phyloP scores from a whole-genome alignment of 306 rosid species.

The Dicorynia guianensis region DNA sequence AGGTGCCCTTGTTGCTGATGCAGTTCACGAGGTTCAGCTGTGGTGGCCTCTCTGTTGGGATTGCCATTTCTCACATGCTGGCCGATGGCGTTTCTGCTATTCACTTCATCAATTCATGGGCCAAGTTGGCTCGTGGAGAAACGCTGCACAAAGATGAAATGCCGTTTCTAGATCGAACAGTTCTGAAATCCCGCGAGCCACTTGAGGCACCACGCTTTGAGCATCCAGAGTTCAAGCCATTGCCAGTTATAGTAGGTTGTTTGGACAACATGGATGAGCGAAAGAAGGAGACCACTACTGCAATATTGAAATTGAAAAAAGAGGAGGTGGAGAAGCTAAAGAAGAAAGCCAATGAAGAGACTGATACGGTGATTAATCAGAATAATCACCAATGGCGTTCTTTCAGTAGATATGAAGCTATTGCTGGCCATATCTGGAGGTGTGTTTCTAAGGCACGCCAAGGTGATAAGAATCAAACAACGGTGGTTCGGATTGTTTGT shows the following conservation, averaged over 20 bases:
- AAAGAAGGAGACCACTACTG: not conserved
- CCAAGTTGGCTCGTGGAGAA: too few species aligned
- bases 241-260: conserved; percentile 10
- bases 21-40: not conserved
- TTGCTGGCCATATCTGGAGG: conserved; percentile 7
- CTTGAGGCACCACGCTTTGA: too few species aligned
- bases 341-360: conserved; percentile 9
- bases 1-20: not conserved
- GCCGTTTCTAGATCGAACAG: too few species aligned
- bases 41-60: too few species aligned
- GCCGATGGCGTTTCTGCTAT: too few species aligned
- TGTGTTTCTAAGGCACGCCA: not conserved
- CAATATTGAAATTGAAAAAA: not conserved
- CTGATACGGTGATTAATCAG: not conserved
- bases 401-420: not conserved
- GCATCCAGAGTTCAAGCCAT: conserved; percentile 20
- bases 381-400: not conserved
- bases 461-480: not conserved
- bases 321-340: conserved; percentile 31
- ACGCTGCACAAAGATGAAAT: too few species aligned
- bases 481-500: not conserved
- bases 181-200: too few species aligned
- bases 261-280: not conserved
- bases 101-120: too few species aligned
- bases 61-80: too few species aligned